Evolutionary conservation across 1,284 basidiomycete species (phyloP), one percentile per base, ranked within the genome.

Genomic region (Phylloboletellus chloephorus): DNA sequence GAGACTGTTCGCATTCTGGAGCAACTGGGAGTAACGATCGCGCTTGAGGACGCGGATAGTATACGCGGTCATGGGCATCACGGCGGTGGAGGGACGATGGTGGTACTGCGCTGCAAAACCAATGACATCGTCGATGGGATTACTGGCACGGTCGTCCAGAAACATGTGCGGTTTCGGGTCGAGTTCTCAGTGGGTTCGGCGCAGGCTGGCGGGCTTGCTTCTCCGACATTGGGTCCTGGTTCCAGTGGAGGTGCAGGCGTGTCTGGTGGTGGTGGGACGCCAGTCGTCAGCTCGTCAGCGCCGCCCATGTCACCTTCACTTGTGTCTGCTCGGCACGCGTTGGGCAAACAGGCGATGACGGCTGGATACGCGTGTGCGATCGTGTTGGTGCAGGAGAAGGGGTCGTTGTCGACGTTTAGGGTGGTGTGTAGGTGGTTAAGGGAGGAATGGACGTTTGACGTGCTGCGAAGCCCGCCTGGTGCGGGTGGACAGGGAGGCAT

Each of bases 301-400:
- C 42, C 49, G 8, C 39, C 61, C 1, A 28, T 45, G 33, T 51
- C 58, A 13, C 51, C 57, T 2, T 44, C 35, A 4, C 31, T 48
- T 37, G 43, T 45, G 32, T 50, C 57, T 12, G 46, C 49, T 13
- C 50, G 55, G 13, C 55, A 69, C 30, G 68, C 64, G 3, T 52
- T 63, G 44, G 44, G 39, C 4, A 56, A 43, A 39, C 50, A 50
- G 23, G 39, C 43, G 25, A 46, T 48, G 38, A 45, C 36, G 19
- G 30, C 31, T 3, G 50, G 52, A 7, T 61, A 57, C n/a, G 40
- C 53, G 16, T 66, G 63, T 40, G 73, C 69, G 21, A 72, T 89
- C 48, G 76, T 80, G 31, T 69, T 94, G 57, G 73, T 88, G 16
- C 85, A 91, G 52, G 92, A 95, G 69, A 94, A 91, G 64, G 92